Evolutionary conservation across 129 eudicot species (phyloP).

Genomic region (Artemisia tridentata): DNA sequence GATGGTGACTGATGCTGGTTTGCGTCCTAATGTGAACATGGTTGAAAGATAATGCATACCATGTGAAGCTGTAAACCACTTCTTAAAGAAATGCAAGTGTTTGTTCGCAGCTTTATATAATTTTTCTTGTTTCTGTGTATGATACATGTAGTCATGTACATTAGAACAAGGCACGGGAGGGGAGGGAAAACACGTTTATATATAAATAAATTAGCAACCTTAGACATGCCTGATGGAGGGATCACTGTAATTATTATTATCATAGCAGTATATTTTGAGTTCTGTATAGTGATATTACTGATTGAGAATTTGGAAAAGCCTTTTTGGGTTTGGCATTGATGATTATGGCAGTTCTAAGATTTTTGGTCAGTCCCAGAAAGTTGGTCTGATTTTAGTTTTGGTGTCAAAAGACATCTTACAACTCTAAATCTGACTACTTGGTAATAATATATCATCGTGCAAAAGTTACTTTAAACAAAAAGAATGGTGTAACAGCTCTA

Average conservation of each 20-base stretch:
- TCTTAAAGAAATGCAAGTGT: slow-evolving; percentile 8
- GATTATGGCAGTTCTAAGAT: too few species aligned
- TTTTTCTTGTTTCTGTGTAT: neutral
- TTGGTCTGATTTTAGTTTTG: neutral
- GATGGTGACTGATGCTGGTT: neutral
- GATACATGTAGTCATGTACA: neutral
- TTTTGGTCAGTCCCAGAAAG: slow-evolving; percentile 3
- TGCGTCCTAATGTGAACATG: slow-evolving; percentile 8
- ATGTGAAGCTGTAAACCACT: neutral
- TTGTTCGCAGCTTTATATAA: neutral
- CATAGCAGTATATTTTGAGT: too few species aligned
- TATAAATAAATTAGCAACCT: too few species aligned
- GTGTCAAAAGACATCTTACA: neutral
- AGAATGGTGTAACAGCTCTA: neutral
- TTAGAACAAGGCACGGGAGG: neutral
- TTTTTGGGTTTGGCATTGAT: too few species aligned
- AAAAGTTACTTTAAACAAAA: neutral
- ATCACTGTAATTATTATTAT: neutral
- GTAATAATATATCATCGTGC: neutral
- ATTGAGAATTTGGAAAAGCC: too few species aligned
- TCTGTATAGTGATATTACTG: too few species aligned
- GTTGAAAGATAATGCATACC: slow-evolving; percentile 3
- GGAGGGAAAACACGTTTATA: neutral
- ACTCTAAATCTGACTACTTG: too few species aligned
- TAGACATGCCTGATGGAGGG: neutral